Percentiles rank a stretch among this genome's conserved stretches.
Evolutionary conservation across 108 stramenopile genomes (phyloP).

Genomic region (Cylindrotheca fusiformis): DNA sequence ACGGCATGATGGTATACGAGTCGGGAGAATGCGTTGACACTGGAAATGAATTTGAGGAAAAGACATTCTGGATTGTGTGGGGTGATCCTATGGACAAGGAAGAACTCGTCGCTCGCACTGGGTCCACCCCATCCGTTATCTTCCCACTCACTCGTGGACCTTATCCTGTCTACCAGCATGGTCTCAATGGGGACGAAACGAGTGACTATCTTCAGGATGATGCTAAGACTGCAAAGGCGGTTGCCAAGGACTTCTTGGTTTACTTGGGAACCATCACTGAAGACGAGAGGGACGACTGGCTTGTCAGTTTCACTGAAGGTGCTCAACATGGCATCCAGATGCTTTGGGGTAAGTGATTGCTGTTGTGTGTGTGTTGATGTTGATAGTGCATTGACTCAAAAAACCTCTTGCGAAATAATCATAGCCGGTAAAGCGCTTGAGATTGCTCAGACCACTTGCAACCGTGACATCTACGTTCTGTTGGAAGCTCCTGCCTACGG

Average conservation of each 20-base stretch:
- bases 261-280: conserved; percentile 28
- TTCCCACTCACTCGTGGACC: conserved; percentile 27
- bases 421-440: conserved; percentile 31
- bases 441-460: conserved; percentile 30
- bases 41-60: too few relatives aligned
- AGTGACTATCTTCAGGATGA: too few relatives aligned
- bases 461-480: conserved; percentile 28
- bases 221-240: conserved; percentile 3
- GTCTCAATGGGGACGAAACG: background rate
- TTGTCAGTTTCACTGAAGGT: conserved; percentile 27
- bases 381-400: too few relatives aligned
- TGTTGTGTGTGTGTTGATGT: too few relatives aligned
- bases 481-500: conserved; percentile 29
- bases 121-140: conserved; percentile 18
- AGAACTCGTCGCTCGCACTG: conserved; percentile 23
- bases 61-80: conserved; percentile 30
- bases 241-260: conserved; percentile 26
- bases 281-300: conserved; percentile 17
- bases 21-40: too few relatives aligned
- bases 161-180: conserved; percentile 19
- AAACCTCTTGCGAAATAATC: too few relatives aligned
- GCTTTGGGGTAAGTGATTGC: too few relatives aligned
- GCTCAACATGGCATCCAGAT: conserved; percentile 36
- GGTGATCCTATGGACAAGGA: conserved; percentile 36
- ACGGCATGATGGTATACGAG: too few relatives aligned